A percentile compares a stretch with the other conserved stretches of the same genome.
phyloP scores from a whole-genome alignment of 2,329 filamentous ascomycete species.

The Parafenestella ontariensis region DNA sequence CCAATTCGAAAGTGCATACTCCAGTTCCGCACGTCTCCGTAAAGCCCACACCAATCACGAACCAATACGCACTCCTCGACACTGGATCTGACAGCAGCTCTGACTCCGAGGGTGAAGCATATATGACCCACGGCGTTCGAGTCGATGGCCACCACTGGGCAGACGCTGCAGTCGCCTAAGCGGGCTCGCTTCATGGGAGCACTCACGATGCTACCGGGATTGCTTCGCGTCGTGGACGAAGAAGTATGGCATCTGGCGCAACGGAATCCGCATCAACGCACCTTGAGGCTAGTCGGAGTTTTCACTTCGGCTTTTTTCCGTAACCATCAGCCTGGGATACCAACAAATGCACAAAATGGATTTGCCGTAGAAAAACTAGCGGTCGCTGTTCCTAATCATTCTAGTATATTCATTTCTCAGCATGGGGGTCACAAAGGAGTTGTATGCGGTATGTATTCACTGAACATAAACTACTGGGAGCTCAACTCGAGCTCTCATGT shows the following conservation, averaged over 20 bases:
- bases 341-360: not conserved
- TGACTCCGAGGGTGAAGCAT: constrained; percentile 35
- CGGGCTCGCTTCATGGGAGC: not conserved
- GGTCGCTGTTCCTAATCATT: not conserved
- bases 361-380: not conserved
- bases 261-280: not conserved
- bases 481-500: not conserved
- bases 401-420: not conserved
- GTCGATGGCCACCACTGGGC: constrained; percentile 29
- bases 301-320: not conserved
- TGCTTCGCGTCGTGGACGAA: not conserved
- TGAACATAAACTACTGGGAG: not conserved
- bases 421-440: not conserved
- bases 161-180: constrained; percentile 27
- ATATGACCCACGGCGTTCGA: constrained; percentile 25
- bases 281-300: not conserved
- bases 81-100: constrained; percentile 34
- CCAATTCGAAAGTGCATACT: constrained; percentile 11
- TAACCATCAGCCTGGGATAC: not conserved
- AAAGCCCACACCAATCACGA: constrained; percentile 34
- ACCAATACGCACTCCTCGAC: constrained; percentile 41
- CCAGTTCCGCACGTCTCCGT: constrained; percentile 10
- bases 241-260: not conserved
- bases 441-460: not conserved
- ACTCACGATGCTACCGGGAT: not conserved